Conservation (phyloP, 441 rosid genomes). For the Aquilaria agallochum region DNA sequence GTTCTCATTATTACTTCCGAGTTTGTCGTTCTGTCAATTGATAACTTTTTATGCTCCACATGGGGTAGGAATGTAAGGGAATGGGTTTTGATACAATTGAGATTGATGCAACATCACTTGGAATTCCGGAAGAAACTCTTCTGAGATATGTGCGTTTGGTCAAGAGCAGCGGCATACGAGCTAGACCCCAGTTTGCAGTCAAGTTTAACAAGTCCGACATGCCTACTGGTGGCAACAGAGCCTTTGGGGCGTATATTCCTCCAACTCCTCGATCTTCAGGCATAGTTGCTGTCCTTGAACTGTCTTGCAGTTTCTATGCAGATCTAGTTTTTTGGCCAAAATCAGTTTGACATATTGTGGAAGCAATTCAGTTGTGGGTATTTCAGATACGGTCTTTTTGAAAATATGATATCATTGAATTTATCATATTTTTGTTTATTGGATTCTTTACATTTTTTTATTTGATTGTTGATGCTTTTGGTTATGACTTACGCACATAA, state of each 20-base stretch:
- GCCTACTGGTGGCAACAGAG: constrained; percentile 50
- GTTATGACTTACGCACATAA: too few species aligned
- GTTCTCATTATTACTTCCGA: too few species aligned
- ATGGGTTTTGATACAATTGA: constrained; percentile 88
- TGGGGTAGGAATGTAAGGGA: constrained; percentile 66
- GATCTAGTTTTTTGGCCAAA: neutral
- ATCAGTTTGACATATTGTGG: neutral
- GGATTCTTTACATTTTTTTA: too few species aligned
- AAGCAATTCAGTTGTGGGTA: too few species aligned
- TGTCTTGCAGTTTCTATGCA: neutral
- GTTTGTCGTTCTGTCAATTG: neutral
- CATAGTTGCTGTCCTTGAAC: constrained; percentile 18
- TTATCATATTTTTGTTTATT: too few species aligned
- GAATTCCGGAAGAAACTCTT: constrained; percentile 77
- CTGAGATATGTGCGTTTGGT: constrained; percentile 77
- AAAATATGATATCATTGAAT: too few species aligned
- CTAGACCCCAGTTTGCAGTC: constrained; percentile 70
- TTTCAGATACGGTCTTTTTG: too few species aligned
- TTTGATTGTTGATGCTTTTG: too few species aligned
- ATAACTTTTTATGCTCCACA: neutral
- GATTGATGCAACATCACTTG: constrained; percentile 74
- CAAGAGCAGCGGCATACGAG: constrained; percentile 76
- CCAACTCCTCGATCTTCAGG: constrained; percentile 73
- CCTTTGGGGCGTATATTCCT: constrained; percentile 74
- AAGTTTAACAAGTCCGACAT: constrained; percentile 76